These are phyloP conservation scores for Zea luxurians DNA, from an alignment of 176 grass and related monocot species.

Conservation along the genomic window DNA sequence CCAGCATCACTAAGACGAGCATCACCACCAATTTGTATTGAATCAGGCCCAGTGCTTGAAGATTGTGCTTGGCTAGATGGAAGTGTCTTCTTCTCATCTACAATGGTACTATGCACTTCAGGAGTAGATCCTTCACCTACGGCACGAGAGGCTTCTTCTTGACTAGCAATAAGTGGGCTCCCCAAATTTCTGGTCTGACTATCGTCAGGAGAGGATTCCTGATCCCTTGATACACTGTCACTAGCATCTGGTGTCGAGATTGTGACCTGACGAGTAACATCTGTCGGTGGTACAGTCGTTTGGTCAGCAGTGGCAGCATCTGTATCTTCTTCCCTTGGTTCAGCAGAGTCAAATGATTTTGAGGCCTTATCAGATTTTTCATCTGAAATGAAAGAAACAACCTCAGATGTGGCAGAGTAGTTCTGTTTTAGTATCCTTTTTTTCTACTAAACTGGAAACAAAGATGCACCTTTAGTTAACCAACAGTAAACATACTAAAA, in stretches of 20 bases:
- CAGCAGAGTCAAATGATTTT: background rate
- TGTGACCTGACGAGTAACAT: background rate
- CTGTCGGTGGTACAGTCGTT: background rate
- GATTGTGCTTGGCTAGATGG: background rate
- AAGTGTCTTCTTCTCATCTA: background rate
- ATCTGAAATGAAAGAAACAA: slow-evolving; percentile 9
- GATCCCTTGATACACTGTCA: background rate
- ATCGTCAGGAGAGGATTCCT: slow-evolving; percentile 14
- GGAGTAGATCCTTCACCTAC: background rate
- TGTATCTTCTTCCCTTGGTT: background rate
- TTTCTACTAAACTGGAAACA: background rate
- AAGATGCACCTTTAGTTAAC: background rate
- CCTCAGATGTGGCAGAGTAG: background rate
- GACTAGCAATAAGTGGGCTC: background rate
- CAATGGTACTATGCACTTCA: background rate
- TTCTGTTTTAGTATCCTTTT: no score
- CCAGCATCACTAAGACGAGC: background rate
- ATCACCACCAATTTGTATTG: background rate
- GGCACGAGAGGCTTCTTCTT: background rate
- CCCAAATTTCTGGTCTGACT: slow-evolving; percentile 17
- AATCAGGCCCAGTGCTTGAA: background rate
- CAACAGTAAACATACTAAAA: background rate
- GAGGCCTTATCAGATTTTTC: background rate
- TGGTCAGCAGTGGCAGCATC: background rate
- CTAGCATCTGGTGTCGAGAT: background rate